These are phyloP conservation scores for Glebionis coronaria DNA, from an alignment of 129 eudicot genomes.

Conservation along the genomic window DNA sequence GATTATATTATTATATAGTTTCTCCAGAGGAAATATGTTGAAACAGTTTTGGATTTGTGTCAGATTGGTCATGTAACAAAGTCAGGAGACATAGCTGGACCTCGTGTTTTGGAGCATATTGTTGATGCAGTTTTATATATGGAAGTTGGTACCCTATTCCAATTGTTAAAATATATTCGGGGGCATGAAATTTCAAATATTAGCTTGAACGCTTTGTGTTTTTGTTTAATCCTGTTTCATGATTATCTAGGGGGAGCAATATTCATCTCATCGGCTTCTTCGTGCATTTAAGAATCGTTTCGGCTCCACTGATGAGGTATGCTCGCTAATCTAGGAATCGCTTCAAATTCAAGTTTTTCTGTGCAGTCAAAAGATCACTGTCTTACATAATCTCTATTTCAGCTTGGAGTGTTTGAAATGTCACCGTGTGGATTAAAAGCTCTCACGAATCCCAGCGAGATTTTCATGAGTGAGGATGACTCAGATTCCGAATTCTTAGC, in stretches of 20 bases:
- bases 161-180: too few relatives aligned
- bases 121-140: slow-evolving; percentile 90
- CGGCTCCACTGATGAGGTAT: slow-evolving; percentile 96
- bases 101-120: slow-evolving; percentile 94
- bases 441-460: slow-evolving; percentile 76
- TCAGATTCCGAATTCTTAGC: slow-evolving; percentile 74
- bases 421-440: slow-evolving; percentile 74
- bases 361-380: not conserved
- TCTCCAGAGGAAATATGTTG: not conserved
- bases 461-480: slow-evolving; percentile 60
- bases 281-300: slow-evolving; percentile 89
- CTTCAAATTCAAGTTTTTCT: not conserved
- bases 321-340: not conserved
- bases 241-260: slow-evolving; percentile 78
- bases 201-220: not conserved
- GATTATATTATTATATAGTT: too few relatives aligned
- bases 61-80: slow-evolving; percentile 96
- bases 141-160: slow-evolving; percentile 89
- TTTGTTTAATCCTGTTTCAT: not conserved
- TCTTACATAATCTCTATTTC: slow-evolving; percentile 13
- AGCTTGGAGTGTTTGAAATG: slow-evolving; percentile 98
- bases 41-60: slow-evolving; percentile 15
- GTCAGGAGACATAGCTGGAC: slow-evolving; percentile 98
- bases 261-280: slow-evolving; percentile 83
- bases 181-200: too few relatives aligned